Conservation (phyloP, 2,329 filamentous ascomycete species). For the Epichloe uncinata region DNA sequence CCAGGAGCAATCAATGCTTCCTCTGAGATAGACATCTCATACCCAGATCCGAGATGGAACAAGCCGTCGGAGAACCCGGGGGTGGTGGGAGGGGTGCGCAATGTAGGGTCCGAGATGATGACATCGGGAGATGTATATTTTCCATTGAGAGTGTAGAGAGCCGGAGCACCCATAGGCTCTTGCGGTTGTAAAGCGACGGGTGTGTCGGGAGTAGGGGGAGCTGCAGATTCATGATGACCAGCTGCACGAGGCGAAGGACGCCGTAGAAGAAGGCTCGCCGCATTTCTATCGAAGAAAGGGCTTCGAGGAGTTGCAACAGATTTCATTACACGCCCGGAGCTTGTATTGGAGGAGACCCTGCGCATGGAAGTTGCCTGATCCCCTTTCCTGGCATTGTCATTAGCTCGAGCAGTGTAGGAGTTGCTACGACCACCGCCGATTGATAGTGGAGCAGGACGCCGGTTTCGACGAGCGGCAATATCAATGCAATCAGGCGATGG, state of each 20-base stretch:
- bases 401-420: constrained; percentile 30
- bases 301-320: constrained; percentile 19
- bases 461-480: constrained; percentile 39
- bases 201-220: constrained; percentile 37
- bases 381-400: constrained; percentile 31
- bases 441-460: constrained; percentile 30
- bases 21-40: constrained; percentile 28
- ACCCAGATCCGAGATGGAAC: constrained; percentile 26
- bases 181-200: constrained; percentile 27
- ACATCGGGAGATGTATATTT: constrained; percentile 18
- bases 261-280: constrained; percentile 31
- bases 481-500: constrained; percentile 38
- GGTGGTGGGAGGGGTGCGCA: constrained; percentile 41
- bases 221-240: constrained; percentile 25
- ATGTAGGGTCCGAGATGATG: constrained; percentile 26
- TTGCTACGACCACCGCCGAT: constrained; percentile 31
- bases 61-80: constrained; percentile 33
- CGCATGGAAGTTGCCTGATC: constrained; percentile 37
- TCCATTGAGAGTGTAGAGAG: constrained; percentile 16
- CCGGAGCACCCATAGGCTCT: constrained; percentile 26
- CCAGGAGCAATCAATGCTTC: constrained; percentile 36
- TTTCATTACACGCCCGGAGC: constrained; percentile 24
- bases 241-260: constrained; percentile 28
- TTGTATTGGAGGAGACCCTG: constrained; percentile 38
- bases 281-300: constrained; percentile 30